A percentile compares a stretch with the other conserved stretches of the same genome.
Conservation (phyloP, 1,139 yeast species). For the Taphrina populina region DNA sequence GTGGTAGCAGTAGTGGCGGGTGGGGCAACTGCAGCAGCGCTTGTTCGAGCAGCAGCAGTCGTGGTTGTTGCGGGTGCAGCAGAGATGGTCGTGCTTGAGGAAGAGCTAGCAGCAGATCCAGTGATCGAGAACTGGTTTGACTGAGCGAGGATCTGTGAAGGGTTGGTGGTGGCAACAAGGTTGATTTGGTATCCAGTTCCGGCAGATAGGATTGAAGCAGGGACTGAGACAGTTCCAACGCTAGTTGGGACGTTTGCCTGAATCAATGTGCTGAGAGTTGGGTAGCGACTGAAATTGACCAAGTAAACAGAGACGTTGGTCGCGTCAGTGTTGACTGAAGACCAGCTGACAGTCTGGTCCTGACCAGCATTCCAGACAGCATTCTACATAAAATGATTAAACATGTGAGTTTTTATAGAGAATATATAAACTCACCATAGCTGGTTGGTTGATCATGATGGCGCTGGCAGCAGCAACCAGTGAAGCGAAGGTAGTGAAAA, state of each 20-base stretch:
- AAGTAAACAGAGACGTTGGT: conserved; percentile 15
- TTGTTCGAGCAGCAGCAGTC: not conserved
- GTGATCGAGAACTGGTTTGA: conserved; percentile 24
- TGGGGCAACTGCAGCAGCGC: conserved; percentile 1
- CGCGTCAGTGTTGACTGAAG: conserved; percentile 30
- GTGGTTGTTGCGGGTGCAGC: not conserved
- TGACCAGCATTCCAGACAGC: conserved; percentile 23
- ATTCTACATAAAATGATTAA: not conserved
- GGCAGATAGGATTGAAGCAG: conserved; percentile 3
- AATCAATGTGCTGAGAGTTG: conserved; percentile 6
- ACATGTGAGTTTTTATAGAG: not conserved
- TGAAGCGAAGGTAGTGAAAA: conserved; percentile 14
- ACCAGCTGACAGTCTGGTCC: conserved; percentile 21
- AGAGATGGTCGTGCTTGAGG: conserved; percentile 4
- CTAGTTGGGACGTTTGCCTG: conserved; percentile 13
- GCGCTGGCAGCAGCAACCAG: conserved; percentile 25
- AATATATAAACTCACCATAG: conserved; percentile 3
- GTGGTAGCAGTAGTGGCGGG: not conserved
- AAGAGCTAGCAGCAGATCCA: conserved; percentile 7
- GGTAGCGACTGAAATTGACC: conserved; percentile 31
- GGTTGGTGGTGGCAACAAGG: conserved; percentile 18
- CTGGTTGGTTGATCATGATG: conserved; percentile 24
- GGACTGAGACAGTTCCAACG: conserved; percentile 7
- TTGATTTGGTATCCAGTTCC: conserved; percentile 30
- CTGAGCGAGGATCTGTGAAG: conserved; percentile 32